Percentiles rank a stretch among this genome's conserved stretches.
Evolutionary conservation across 225 moss, liverwort and hornwort species (phyloP).

Genomic region (Antitrichia curtipendula): DNA sequence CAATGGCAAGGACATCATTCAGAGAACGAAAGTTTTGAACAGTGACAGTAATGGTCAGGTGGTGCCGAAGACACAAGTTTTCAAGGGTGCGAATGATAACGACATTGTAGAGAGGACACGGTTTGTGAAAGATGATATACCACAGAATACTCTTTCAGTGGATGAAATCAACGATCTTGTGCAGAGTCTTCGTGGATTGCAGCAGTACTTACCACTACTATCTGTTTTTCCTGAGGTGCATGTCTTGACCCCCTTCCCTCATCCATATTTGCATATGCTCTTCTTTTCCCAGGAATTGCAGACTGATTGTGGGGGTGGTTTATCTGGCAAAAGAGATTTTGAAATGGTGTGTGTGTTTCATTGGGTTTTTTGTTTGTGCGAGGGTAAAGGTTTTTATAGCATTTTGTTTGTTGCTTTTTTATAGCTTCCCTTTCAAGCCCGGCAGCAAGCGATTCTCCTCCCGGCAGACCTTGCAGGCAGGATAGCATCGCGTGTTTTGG

Average conservation of each 20-base stretch:
- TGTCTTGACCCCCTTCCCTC: not conserved
- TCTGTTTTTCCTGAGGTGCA: conserved; percentile 65
- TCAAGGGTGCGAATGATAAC: conserved; percentile 13
- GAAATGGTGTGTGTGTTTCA: not conserved
- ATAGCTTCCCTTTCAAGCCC: conserved; percentile 67
- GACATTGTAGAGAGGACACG: conserved; percentile 20
- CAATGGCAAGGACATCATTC: conserved; percentile 10
- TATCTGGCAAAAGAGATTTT: not conserved
- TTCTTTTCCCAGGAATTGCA: not conserved
- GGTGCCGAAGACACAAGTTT: conserved; percentile 1
- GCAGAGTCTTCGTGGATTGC: conserved; percentile 38
- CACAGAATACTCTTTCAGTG: conserved; percentile 11
- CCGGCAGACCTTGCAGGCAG: conserved; percentile 68
- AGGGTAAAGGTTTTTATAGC: not conserved
- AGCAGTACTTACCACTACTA: conserved; percentile 59
- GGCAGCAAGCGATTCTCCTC: conserved; percentile 54
- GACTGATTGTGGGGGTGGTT: not conserved
- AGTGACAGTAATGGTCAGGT: not conserved
- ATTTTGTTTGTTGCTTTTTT: not conserved
- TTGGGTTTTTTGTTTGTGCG: not conserved
- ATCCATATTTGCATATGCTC: not conserved
- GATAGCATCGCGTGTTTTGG: conserved; percentile 63
- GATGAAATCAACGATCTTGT: conserved; percentile 54
- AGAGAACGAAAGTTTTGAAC: conserved; percentile 13
- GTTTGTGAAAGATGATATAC: conserved; percentile 2